Evolutionary conservation across 257 asterid species (phyloP).

Genomic region (Nicotiana tomentosiformis): DNA sequence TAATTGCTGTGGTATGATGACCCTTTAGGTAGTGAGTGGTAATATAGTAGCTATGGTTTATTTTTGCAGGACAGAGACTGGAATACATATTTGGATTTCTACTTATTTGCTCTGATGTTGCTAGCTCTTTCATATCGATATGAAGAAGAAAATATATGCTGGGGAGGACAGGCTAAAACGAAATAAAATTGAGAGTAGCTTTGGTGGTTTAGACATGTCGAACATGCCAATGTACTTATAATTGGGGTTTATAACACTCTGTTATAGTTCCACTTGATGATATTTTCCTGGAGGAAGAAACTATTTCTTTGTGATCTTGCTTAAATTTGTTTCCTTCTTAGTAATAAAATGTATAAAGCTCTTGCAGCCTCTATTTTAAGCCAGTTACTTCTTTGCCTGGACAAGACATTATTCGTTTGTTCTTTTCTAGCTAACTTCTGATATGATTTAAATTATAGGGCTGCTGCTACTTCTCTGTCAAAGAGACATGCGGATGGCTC

Average conservation of each 20-base stretch:
- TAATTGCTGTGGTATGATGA: neutral
- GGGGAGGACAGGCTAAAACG: neutral
- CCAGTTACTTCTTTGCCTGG: neutral
- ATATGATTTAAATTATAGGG: constrained; percentile 35
- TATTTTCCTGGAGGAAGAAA: neutral
- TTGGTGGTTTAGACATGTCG: neutral
- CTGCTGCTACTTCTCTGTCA: constrained; percentile 73
- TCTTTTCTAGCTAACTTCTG: neutral
- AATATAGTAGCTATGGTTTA: neutral
- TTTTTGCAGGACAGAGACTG: neutral
- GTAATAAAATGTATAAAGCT: neutral
- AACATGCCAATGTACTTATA: neutral
- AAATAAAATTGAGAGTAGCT: neutral
- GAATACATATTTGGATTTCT: neutral
- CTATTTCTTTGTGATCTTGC: neutral
- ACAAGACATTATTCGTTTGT: neutral
- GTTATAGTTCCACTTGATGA: neutral
- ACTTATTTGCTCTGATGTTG: no score
- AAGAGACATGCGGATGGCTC: constrained; percentile 83
- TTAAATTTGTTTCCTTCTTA: neutral
- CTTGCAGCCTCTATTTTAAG: neutral
- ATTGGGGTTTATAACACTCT: neutral
- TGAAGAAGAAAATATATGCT: neutral
- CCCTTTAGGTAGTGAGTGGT: neutral
- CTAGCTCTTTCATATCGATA: neutral